phyloP scores from a whole-genome alignment of 108 stramenopile genomes.

The Cyclotella sp. region DNA sequence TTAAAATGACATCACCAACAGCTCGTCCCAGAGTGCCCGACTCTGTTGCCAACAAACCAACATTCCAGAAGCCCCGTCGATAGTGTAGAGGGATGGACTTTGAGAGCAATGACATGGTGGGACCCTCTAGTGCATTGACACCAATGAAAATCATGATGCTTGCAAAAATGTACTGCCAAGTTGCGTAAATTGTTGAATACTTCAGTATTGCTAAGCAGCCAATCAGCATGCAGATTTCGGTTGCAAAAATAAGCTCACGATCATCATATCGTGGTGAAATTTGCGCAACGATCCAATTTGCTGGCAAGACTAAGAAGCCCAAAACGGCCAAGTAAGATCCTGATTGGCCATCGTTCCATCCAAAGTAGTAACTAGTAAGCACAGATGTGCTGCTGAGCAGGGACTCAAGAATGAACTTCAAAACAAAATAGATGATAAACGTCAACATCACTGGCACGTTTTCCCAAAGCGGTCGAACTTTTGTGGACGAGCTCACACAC shows the following conservation, averaged over 20 bases:
- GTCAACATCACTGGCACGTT: conserved; percentile 71
- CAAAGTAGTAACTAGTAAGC: conserved; percentile 63
- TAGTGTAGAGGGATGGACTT: conserved; percentile 76
- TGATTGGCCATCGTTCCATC: conserved; percentile 49
- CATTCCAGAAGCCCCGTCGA: conserved; percentile 86
- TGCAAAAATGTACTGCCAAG: conserved; percentile 52
- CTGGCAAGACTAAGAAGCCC: conserved; percentile 70
- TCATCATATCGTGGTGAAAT: conserved; percentile 59
- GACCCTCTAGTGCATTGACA: conserved; percentile 62
- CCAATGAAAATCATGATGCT: conserved; percentile 57
- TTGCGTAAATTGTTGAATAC: conserved; percentile 20
- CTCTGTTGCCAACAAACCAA: conserved; percentile 90
- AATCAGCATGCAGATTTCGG: conserved; percentile 52
- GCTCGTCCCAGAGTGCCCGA: conserved; percentile 86
- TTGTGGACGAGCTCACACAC: not conserved
- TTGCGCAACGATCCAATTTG: conserved; percentile 61
- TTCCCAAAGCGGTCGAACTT: conserved; percentile 19
- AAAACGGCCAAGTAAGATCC: conserved; percentile 62
- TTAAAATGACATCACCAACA: conserved; percentile 53
- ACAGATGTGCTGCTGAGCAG: conserved; percentile 59
- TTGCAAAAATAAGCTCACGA: conserved; percentile 59
- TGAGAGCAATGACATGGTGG: conserved; percentile 78
- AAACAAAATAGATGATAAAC: conserved; percentile 67
- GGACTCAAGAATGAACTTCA: conserved; percentile 68
- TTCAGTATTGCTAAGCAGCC: conserved; percentile 55